Evolutionary conservation across 1,139 yeast genomes (phyloP).

Genomic region (Kodamaea ohmeri): DNA sequence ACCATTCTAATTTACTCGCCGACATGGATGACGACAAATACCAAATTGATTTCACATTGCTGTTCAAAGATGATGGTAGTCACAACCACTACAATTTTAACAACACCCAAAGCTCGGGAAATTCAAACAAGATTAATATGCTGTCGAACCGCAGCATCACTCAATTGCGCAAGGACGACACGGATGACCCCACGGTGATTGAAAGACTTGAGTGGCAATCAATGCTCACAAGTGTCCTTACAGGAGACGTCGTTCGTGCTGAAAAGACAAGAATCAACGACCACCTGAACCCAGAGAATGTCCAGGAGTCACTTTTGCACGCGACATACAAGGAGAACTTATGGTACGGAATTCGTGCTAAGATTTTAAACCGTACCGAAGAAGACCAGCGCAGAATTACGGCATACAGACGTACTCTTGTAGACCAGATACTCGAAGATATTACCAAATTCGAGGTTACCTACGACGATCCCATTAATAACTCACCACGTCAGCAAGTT

Average conservation of each 20-base stretch:
- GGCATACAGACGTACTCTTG: conserved; percentile 68
- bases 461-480: conserved; percentile 30
- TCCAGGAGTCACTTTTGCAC: conserved; percentile 49
- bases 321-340: conserved; percentile 71
- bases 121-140: conserved; percentile 24
- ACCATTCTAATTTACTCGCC: conserved; percentile 36
- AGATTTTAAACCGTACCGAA: conserved; percentile 74
- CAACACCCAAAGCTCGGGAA: conserved; percentile 14
- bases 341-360: conserved; percentile 81
- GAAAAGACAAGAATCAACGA: conserved; percentile 80
- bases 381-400: conserved; percentile 76
- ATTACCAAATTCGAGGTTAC: conserved; percentile 60
- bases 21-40: conserved; percentile 45
- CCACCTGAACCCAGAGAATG: conserved; percentile 40
- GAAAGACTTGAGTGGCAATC: conserved; percentile 96
- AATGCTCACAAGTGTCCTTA: conserved; percentile 83
- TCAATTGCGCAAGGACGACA: conserved; percentile 40
- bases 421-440: conserved; percentile 72
- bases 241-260: conserved; percentile 90
- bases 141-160: conserved; percentile 39
- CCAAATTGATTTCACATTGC: conserved; percentile 42
- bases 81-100: conserved; percentile 14
- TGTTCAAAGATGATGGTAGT: conserved; percentile 26
- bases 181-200: conserved; percentile 61
- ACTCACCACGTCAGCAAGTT: conserved; percentile 49